A percentile compares a stretch with the other conserved stretches of the same genome.
Conservation (phyloP, 257 asterid genomes). For the Cinchona pubescens region DNA sequence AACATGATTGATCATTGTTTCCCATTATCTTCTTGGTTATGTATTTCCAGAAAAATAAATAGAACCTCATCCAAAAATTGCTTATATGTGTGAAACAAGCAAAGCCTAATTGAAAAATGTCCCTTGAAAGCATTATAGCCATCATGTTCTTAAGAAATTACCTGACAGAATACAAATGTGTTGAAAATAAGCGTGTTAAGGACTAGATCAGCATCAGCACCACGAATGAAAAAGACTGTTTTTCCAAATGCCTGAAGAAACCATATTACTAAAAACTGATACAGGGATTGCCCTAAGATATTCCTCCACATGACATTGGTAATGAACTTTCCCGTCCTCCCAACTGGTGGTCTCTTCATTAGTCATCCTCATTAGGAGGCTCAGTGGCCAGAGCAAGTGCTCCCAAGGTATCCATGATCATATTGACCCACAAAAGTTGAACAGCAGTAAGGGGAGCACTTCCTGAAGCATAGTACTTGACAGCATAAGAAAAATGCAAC, state of each 20-base stretch:
- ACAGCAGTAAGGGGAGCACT: slow-evolving; percentile 92
- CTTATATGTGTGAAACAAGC: neutral
- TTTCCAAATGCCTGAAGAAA: slow-evolving; percentile 76
- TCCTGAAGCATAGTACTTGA: slow-evolving; percentile 35
- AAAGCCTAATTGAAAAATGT: neutral
- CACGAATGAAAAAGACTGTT: slow-evolving; percentile 47
- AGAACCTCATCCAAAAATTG: neutral
- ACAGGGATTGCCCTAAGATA: slow-evolving; percentile 81
- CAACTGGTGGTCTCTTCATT: slow-evolving; percentile 88
- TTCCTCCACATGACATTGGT: slow-evolving; percentile 91
- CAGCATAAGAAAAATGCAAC: neutral
- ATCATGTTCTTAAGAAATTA: slow-evolving; percentile 15
- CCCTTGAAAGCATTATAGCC: neutral
- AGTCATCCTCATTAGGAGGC: slow-evolving; percentile 82
- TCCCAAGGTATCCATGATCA: slow-evolving; percentile 98
- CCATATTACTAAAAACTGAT: slow-evolving; percentile 78
- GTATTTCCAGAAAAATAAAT: neutral
- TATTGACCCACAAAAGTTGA: slow-evolving; percentile 96
- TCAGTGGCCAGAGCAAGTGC: slow-evolving; percentile 97
- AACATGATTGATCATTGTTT: too few species aligned
- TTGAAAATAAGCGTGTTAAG: slow-evolving; percentile 93
- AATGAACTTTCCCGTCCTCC: slow-evolving; percentile 78
- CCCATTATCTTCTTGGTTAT: neutral
- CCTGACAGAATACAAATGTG: slow-evolving; percentile 96
- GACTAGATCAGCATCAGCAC: slow-evolving; percentile 56